phyloP scores from a whole-genome alignment of 768 basidiomycete species.

The Mycena albidolilacea region DNA sequence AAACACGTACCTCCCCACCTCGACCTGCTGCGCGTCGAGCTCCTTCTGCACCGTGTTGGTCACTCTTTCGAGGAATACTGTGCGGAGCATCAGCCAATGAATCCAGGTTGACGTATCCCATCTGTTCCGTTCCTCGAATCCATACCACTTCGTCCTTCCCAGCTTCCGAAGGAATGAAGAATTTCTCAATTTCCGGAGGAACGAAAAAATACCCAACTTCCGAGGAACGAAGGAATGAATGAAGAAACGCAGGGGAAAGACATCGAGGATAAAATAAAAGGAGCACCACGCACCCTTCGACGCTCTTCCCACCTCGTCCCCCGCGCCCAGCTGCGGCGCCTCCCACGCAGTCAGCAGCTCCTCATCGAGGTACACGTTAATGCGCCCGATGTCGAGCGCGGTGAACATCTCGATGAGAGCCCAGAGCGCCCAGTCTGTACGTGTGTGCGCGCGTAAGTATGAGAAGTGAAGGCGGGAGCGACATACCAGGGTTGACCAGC shows the following conservation, averaged over 20 bases:
- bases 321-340: conserved; percentile 53
- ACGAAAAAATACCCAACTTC: neutral
- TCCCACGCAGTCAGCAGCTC: conserved; percentile 63
- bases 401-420: conserved; percentile 76
- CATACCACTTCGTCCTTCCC: too few species aligned
- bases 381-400: conserved; percentile 76
- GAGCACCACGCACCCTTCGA: conserved; percentile 45
- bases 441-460: too few species aligned
- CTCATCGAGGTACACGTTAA: conserved; percentile 70
- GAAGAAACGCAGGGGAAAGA: neutral
- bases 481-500: conserved; percentile 47
- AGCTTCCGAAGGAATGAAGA: too few species aligned
- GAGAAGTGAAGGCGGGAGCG: too few species aligned
- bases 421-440: conserved; percentile 65
- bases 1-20: conserved; percentile 52
- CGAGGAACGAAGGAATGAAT: neutral
- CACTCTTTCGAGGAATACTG: conserved; percentile 68
- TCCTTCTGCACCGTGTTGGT: conserved; percentile 61
- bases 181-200: too few species aligned
- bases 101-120: too few species aligned
- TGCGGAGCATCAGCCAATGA: too few species aligned
- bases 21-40: conserved; percentile 54
- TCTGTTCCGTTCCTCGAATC: too few species aligned
- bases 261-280: too few species aligned
- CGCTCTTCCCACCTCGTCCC: conserved; percentile 57